phyloP scores from a whole-genome alignment of 345 rosid genomes.

The Xanthoceras sorbifolium region DNA sequence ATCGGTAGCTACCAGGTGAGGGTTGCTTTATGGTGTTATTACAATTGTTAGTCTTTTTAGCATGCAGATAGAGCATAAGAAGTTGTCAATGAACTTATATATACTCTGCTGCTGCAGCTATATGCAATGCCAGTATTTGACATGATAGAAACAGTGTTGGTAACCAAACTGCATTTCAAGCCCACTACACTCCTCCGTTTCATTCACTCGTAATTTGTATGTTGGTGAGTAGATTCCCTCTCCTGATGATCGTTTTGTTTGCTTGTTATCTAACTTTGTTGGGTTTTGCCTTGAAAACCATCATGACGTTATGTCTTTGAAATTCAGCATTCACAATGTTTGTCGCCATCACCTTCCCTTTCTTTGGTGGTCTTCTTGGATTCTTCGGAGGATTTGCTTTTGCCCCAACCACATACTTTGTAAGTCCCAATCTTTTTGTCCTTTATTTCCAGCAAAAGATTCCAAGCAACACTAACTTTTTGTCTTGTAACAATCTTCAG shows the following conservation, averaged over 20 bases:
- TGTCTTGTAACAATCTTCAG: conserved; percentile 29
- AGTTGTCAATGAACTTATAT: background rate
- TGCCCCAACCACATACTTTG: conserved; percentile 81
- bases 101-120: conserved; percentile 35
- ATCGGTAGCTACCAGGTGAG: conserved; percentile 82
- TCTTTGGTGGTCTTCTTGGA: conserved; percentile 78
- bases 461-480: background rate
- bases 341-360: conserved; percentile 67
- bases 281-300: background rate
- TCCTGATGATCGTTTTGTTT: background rate
- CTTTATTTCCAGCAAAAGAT: background rate
- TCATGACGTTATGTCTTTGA: background rate
- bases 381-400: conserved; percentile 90
- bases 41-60: too few relatives aligned
- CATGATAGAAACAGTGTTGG: conserved; percentile 71
- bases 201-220: conserved; percentile 44
- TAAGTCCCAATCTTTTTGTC: conserved; percentile 32
- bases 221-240: conserved; percentile 47
- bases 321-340: conserved; percentile 70
- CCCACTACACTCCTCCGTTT: conserved; percentile 53
- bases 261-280: background rate
- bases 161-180: conserved; percentile 55
- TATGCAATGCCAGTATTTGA: conserved; percentile 84
- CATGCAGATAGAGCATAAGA: too few relatives aligned
- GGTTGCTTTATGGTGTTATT: background rate